Conservation (phyloP, 1,284 basidiomycete genomes). For the Naganishia sp. region DNA sequence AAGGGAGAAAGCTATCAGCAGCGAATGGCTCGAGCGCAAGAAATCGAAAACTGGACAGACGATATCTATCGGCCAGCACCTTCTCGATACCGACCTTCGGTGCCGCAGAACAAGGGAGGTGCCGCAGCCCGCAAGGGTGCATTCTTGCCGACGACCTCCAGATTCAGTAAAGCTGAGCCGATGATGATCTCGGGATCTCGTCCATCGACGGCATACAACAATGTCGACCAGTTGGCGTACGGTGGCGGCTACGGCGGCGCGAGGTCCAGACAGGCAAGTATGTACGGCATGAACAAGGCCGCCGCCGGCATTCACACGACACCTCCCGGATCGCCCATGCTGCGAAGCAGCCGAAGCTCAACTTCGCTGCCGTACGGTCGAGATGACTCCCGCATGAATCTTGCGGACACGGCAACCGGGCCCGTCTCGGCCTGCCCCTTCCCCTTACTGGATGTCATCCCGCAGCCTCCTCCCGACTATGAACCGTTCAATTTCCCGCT, state of each 20-base stretch:
- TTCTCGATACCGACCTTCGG: conserved; percentile 77
- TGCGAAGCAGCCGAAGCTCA: conserved; percentile 76
- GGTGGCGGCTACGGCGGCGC: conserved; percentile 24
- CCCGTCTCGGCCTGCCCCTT: conserved; percentile 69
- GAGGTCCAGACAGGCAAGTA: conserved; percentile 44
- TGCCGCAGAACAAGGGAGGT: conserved; percentile 60
- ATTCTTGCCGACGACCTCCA: conserved; percentile 78
- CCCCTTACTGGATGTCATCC: conserved; percentile 80
- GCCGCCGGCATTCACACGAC: conserved; percentile 55
- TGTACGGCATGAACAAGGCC: conserved; percentile 48
- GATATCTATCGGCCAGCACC: conserved; percentile 96
- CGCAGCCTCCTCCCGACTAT: conserved; percentile 86
- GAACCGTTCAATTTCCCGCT: conserved; percentile 97
- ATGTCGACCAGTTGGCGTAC: conserved; percentile 55
- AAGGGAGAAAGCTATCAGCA: conserved; percentile 90
- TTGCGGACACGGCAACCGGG: conserved; percentile 41
- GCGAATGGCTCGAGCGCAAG: conserved; percentile 83
- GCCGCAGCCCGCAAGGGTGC: conserved; percentile 57
- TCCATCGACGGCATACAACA: conserved; percentile 73
- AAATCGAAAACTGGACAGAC: conserved; percentile 95
- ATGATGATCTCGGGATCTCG: conserved; percentile 65
- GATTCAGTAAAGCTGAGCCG: conserved; percentile 76
- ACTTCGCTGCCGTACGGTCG: conserved; percentile 63
- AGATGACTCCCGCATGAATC: conserved; percentile 48
- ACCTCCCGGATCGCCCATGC: conserved; percentile 73